Conservation (phyloP, 164 flowering plant species). For the Magnolia changhungtana region DNA sequence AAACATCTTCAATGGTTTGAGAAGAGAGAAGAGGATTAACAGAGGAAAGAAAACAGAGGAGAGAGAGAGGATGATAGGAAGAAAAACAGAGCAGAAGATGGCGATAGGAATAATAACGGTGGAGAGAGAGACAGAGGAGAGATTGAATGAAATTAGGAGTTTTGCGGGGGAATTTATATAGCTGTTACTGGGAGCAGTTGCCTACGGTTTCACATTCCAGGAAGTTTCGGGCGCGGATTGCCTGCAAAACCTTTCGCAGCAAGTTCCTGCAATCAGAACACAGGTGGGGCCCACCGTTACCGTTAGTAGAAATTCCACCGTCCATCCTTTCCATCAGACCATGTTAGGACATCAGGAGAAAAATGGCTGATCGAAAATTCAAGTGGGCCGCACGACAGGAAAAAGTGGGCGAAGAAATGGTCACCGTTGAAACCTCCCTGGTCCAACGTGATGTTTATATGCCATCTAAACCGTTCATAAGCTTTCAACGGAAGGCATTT, state of each 20-base stretch:
- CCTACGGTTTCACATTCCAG: neutral
- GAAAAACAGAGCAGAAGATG: neutral
- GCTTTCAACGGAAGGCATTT: too few species aligned
- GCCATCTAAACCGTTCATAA: too few species aligned
- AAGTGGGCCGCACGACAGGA: too few species aligned
- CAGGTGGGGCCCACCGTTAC: neutral
- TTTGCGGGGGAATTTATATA: neutral
- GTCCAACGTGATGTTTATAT: too few species aligned
- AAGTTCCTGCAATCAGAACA: neutral
- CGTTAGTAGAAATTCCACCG: neutral
- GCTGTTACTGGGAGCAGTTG: neutral
- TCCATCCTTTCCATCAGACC: neutral
- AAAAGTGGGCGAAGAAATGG: too few species aligned
- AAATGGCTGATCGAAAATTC: too few species aligned
- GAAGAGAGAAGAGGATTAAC: neutral
- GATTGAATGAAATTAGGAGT: neutral
- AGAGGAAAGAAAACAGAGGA: neutral
- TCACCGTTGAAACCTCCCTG: too few species aligned
- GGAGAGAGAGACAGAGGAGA: neutral
- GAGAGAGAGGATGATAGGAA: neutral
- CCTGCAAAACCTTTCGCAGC: neutral
- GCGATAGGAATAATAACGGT: too few species aligned
- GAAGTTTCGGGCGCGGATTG: neutral
- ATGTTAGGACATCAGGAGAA: neutral
- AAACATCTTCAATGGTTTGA: constrained; percentile 24